Percentiles rank a stretch among this genome's conserved stretches.
Evolutionary conservation across 768 basidiomycete genomes (phyloP).

Genomic region (Hygrophorus pudorinus): DNA sequence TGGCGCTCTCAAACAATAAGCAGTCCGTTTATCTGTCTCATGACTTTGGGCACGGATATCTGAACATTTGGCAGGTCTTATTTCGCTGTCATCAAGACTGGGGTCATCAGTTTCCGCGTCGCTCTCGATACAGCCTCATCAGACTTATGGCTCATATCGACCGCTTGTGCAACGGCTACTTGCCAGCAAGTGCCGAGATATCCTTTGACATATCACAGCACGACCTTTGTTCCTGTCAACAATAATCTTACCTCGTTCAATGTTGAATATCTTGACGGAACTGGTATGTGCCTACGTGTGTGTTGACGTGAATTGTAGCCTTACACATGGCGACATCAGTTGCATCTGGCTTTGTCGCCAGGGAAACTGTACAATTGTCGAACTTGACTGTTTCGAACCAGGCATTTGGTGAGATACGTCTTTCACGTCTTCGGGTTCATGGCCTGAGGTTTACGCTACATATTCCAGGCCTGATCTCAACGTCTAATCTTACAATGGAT

Average conservation of each 20-base stretch:
- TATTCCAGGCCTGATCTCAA: slow-evolving; percentile 45
- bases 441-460: slow-evolving; percentile 1
- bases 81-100: slow-evolving; percentile 49
- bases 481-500: slow-evolving; percentile 51
- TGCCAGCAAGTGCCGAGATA: slow-evolving; percentile 60
- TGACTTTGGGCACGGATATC: background rate
- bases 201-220: slow-evolving; percentile 55
- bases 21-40: slow-evolving; percentile 22
- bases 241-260: slow-evolving; percentile 51
- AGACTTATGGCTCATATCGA: slow-evolving; percentile 63
- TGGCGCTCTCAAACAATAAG: slow-evolving; percentile 37
- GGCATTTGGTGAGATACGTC: slow-evolving; percentile 45
- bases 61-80: slow-evolving; percentile 42
- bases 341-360: slow-evolving; percentile 61
- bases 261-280: slow-evolving; percentile 56
- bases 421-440: background rate
- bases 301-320: background rate
- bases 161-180: slow-evolving; percentile 42
- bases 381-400: slow-evolving; percentile 53
- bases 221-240: slow-evolving; percentile 53
- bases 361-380: slow-evolving; percentile 50
- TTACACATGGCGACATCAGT: slow-evolving; percentile 24
- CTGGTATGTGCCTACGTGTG: slow-evolving; percentile 35
- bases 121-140: slow-evolving; percentile 69
- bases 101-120: slow-evolving; percentile 56